A percentile compares a stretch with the other conserved stretches of the same genome.
Conservation (phyloP, 2,329 filamentous ascomycete genomes). For the Scytalidium lignicola region DNA sequence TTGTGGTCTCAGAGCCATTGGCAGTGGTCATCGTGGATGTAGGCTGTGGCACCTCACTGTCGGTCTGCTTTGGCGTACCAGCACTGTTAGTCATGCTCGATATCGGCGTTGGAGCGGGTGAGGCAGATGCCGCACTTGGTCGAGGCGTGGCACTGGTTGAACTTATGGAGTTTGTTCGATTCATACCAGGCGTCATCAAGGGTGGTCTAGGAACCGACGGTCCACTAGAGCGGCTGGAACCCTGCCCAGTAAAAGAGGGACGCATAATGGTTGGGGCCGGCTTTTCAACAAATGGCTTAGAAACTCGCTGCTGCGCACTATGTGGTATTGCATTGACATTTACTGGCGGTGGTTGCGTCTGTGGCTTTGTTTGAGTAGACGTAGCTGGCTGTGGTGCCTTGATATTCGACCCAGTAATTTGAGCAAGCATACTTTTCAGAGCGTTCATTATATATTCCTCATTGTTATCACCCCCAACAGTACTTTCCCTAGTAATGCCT, state of each 20-base stretch:
- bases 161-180: conserved; percentile 15
- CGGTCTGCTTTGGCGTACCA: conserved; percentile 5
- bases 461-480: conserved; percentile 14
- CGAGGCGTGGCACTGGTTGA: conserved; percentile 13
- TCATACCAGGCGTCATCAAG: conserved; percentile 21
- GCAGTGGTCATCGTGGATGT: conserved; percentile 1
- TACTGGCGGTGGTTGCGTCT: conserved; percentile 9
- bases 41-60: conserved; percentile 13
- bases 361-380: conserved; percentile 5
- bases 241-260: conserved; percentile 21
- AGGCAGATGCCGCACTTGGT: conserved; percentile 14
- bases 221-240: conserved; percentile 14
- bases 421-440: conserved; percentile 18
- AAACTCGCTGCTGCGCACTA: conserved; percentile 11
- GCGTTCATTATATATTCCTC: conserved; percentile 22
- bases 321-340: conserved; percentile 17
- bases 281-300: conserved; percentile 13
- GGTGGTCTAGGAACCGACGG: conserved; percentile 22
- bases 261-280: conserved; percentile 18
- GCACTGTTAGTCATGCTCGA: conserved; percentile 3
- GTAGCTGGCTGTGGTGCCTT: conserved; percentile 3
- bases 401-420: conserved; percentile 15
- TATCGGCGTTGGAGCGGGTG: conserved; percentile 13
- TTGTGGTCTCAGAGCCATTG: neutral
- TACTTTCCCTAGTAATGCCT: conserved; percentile 16